Base-by-base conservation (phyloP, 371 early-diverging fungal species). In the Mortierella sp. region DNA sequence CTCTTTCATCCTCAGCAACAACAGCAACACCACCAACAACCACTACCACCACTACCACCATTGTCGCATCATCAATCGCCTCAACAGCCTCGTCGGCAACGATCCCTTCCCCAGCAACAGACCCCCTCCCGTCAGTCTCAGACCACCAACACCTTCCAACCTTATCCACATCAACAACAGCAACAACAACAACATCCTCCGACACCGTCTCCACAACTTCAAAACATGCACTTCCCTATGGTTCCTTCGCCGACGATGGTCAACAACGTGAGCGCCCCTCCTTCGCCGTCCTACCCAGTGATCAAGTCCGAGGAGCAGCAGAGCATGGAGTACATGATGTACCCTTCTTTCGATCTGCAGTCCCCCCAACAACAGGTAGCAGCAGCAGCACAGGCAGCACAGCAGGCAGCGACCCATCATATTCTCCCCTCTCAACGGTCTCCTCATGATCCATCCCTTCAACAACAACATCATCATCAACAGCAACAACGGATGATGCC, bases 281-380 rank as follows among this genome's bases (percentile, higher is more conserved):
- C 82, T 5, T 81, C 82, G 26, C 77, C 82, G 19, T 68, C 82
- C 7, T 77, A 73, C 40, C 43, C 76, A 8, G 52, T 66, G 10
- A 64, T 77, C 77, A 81, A 81, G 72, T 68, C 74, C 7, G 82
- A 80, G 40, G 71, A 81, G 26, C 71, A 71, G 4, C 73, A 48
- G 0, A 63, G 64, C 48, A 24, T 80, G 13, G 81, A 80, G 13
- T 81, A 74, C 50, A 66, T 81, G 45, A 34, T 74, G n/a, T 77
- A 76, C 71, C 37, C 70, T 55, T 19, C 77, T 14, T 77, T 81
- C 55, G 82, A 81, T 24, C 64, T 81, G 48, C 79, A 74, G 29
- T 31, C 78, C 11, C 53, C 70, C 11, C 74, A 61, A 29, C 67
- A 69, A 19, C 71, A 66, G 10, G 70, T 73, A 29, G 68, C 61